Evolutionary conservation across 2,329 filamentous ascomycete species (phyloP), one percentile per base, ranked within the genome.

Genomic region (Tolypocladium ophioglossoides): DNA sequence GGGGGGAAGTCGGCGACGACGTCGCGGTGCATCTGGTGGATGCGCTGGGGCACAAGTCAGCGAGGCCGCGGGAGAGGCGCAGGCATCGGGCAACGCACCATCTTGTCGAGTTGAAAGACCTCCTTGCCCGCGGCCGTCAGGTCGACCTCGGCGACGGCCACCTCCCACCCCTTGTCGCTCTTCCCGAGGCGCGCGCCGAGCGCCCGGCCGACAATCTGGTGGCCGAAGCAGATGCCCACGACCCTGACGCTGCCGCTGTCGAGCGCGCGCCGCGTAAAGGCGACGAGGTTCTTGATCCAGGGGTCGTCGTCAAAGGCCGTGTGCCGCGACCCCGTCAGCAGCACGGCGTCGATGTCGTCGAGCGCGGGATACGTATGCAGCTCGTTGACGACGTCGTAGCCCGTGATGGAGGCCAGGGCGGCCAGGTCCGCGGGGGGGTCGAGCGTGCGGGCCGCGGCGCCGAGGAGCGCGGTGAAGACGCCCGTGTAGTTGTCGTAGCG

Each of bases 301-400:
- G 67, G 61, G 37, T 74, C 67, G 50, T 75, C 65, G 47, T 72
- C 65, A 55, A 71, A 76, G 2, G 74, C 70, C 20, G 71, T 74
- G 58, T 72, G 67, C 82, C 82, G 87, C 77, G 77, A 79, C 5
- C 92, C 92, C 0, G 87, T 89, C 57, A 96, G 79, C 41, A 96
- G 75, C 35, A 97, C 74, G 54, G 87, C 91, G 74, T 97, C 92
- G 56, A 96, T 72, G 44, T 84, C 74, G 37, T 86, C 82, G 39
- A 94, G 74, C 3, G 79, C 70, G 0, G 92, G 91, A 70, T 95
- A 96, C 22, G 76, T 68, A 58, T 82, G 70, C 35, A 78, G 73
- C 58, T 82, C 75, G 57, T 77, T 73, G 50, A 95, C 86, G 12
- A 95, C 78, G 66, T 95, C 81, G 74, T 83, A 89, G 37, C 74